These are phyloP conservation scores for Sporothrix pallida DNA, from an alignment of 2,329 filamentous ascomycete genomes.

Conservation along the genomic window DNA sequence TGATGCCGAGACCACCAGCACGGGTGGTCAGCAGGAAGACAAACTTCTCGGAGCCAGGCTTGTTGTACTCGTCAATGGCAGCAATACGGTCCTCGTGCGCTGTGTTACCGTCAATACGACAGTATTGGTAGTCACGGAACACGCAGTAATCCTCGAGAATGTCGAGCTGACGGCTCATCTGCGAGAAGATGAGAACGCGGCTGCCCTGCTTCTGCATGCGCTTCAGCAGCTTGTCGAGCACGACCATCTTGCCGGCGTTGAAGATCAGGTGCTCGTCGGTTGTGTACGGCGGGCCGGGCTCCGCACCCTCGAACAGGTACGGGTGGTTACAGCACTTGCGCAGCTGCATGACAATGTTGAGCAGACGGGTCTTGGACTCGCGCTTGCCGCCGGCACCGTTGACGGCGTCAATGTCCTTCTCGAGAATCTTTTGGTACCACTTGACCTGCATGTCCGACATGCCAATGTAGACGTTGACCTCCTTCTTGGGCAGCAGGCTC, in stretches of 20 bases:
- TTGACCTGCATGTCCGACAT: slow-evolving; percentile 99
- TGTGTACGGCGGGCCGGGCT: slow-evolving; percentile 95
- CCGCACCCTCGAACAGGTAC: slow-evolving; percentile 95
- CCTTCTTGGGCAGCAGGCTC: slow-evolving; percentile 95
- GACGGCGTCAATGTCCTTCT: slow-evolving; percentile 98
- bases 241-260: slow-evolving; percentile 97
- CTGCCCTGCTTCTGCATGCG: slow-evolving; percentile 86
- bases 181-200: slow-evolving; percentile 97
- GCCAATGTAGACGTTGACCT: slow-evolving; percentile 93
- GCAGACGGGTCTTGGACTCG: slow-evolving; percentile 93
- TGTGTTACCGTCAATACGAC: slow-evolving; percentile 94
- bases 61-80: slow-evolving; percentile 98
- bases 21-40: slow-evolving; percentile 94
- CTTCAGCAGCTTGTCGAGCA: slow-evolving; percentile 88
- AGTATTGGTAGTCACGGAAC: slow-evolving; percentile 93
- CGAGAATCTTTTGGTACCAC: slow-evolving; percentile 98
- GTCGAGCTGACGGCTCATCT: slow-evolving; percentile 96
- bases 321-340: slow-evolving; percentile 99
- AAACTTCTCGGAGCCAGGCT: slow-evolving; percentile 92
- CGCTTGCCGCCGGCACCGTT: slow-evolving; percentile 96
- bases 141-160: slow-evolving; percentile 99
- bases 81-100: slow-evolving; percentile 97
- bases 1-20: slow-evolving; percentile 95
- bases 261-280: slow-evolving; percentile 94
- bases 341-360: slow-evolving; percentile 99